These are phyloP conservation scores for Aristolochia californica DNA, from an alignment of 164 flowering plant genomes.

Conservation along the genomic window DNA sequence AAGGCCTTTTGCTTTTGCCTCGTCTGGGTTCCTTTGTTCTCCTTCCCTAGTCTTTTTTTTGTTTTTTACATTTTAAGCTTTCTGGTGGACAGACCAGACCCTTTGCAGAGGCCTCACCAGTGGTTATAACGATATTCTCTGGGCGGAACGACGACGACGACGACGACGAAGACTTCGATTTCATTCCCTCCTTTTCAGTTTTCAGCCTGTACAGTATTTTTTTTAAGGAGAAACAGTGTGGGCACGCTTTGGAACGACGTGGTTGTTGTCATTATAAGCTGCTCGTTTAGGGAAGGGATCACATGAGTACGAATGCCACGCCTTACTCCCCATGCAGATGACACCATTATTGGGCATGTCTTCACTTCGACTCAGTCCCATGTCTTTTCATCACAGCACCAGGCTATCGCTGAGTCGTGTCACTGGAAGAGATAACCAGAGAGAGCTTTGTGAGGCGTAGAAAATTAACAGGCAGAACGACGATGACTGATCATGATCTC, in stretches of 20 bases:
- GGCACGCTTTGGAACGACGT: not conserved
- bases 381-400: not conserved
- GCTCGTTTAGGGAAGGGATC: not conserved
- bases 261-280: not conserved
- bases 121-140: not conserved
- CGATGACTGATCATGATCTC: too few species aligned
- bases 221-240: not conserved
- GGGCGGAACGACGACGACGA: too few species aligned
- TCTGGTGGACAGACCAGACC: not conserved
- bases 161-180: too few species aligned
- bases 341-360: not conserved
- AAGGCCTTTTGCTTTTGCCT: not conserved
- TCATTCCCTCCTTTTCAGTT: too few species aligned
- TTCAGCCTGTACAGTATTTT: not conserved
- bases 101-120: not conserved
- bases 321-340: constrained; percentile 1
- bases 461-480: too few species aligned
- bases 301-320: constrained; percentile 1
- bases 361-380: not conserved
- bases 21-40: too few species aligned
- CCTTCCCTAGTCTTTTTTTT: not conserved
- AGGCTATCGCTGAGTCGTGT: too few species aligned
- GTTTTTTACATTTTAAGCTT: not conserved
- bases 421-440: too few species aligned
- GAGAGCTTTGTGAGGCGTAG: too few species aligned